Base-by-base conservation (phyloP, 1,139 yeast genomes). In the Scheffersomyces quercinus region DNA sequence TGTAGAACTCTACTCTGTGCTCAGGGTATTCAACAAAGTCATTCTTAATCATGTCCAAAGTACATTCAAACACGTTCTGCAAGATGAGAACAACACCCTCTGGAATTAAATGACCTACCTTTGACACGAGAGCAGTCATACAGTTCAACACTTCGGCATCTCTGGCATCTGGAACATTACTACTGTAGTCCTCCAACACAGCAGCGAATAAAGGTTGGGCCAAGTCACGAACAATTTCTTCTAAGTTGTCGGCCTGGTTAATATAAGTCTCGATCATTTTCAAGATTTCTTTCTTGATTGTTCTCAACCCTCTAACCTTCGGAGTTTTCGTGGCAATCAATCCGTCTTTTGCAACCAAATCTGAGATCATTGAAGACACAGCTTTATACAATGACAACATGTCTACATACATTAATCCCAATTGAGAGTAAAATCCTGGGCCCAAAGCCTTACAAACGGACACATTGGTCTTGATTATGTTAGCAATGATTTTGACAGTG, bases 11-110 rank as follows among this genome's bases (percentile, higher is more conserved):
- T 44, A 91, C 96, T 60, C 99, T 82, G 70, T 93, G 98, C 65
- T 95, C 99, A 16, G 99, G 99, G 63, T 88, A 93, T 64, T 93
- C 98, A 6, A 96, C 83, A 65, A 95, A 89, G 65, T 93, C 97
- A 62, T 87, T 87, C 62, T 88, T 89, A 57, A 95, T 93, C 98
- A 93, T 95, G 56, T 85, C 88, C 64, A 93, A 79, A 3, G 99
- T 93, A 63, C 95, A 87, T 64, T 88, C 96, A 67, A 95, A 95
- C 14, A 93, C 96, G 65, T 85, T 87, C 62, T 89, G 96, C 55
- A 95, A 74, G 49, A 93, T 88, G 45, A 84, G 70, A 32, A 93
- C 89, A 45, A 93, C 95, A 52, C 95, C 96, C 48, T 88, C 95
- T 11, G 97, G 95, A 46, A 91, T 89, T 75, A 86, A 71, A 52